Base-by-base conservation (phyloP, 2,329 filamentous ascomycete species). In the Xylaria multiplex region DNA sequence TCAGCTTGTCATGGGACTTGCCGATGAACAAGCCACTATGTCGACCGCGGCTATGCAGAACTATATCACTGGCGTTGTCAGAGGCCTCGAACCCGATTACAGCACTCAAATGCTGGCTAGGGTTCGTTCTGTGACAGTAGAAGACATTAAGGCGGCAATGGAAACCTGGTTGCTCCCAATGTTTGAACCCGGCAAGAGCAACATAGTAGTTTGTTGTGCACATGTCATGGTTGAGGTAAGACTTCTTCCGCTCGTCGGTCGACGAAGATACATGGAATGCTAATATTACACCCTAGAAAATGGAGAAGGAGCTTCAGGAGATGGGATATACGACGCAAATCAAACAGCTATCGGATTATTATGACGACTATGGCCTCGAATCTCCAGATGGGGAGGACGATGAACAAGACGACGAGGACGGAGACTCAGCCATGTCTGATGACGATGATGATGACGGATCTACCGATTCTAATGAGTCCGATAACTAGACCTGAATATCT, bases 21-120 rank as follows among this genome's bases (percentile, higher is more conserved):
- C 94, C 1, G 93, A 97, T 72, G 92, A 96, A 75, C 93, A 97
- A 78, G 86, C 91, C 2, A 97, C 92, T 0, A 92, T 97, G 85
- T 87, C 90, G 6, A 88, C 86, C 49, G 94, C 96, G 0, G 96
- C 94, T 0, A 86, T 90, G 74, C 89, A 91, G 72, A 95, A 93
- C 75, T 99, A 96, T 78, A 85, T 94, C 11, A 88, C 91, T 66
- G 88, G 92, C 64, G 94, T 97, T 6, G 86, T 98, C 55, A 86
- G 91, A 14, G 90, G 88, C 1, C 83, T 97, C 37, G 87, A 89
- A 4, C 88, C 88, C 64, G 91, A 93, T 56, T 97, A 93, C 84
- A 92, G 90, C 72, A 88, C 91, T 72, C 86, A 88, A 74, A 87
- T 97, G 70, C 83, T 99, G 70, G 88, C 87, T 69, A 88, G 90